Percentiles rank a stretch among this genome's conserved stretches.
Evolutionary conservation across 164 flowering plant genomes (phyloP).

Genomic region (Aristolochia contorta): DNA sequence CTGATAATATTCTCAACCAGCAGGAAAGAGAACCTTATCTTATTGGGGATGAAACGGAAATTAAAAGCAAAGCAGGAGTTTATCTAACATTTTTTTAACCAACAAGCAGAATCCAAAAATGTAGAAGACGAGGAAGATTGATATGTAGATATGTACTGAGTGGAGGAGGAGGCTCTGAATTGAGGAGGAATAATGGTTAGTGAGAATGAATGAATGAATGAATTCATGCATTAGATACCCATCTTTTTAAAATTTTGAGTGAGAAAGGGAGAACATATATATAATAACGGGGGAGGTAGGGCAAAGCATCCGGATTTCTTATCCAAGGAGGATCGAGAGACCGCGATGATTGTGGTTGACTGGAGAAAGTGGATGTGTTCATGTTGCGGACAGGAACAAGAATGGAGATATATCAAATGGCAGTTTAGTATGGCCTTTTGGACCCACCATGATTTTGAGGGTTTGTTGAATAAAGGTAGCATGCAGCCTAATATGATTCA

Average conservation of each 20-base stretch:
- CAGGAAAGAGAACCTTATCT: too few species aligned
- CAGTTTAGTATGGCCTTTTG: neutral
- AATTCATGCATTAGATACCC: neutral
- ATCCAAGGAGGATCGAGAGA: neutral
- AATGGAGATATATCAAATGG: neutral
- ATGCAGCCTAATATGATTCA: neutral
- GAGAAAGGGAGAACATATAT: too few species aligned
- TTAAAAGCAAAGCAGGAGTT: too few species aligned
- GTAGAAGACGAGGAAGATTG: too few species aligned
- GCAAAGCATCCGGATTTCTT: neutral
- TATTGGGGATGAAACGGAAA: too few species aligned
- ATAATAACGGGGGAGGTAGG: too few species aligned
- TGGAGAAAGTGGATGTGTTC: neutral
- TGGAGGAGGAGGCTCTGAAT: neutral
- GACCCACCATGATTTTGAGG: constrained; percentile 5
- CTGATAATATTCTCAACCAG: too few species aligned
- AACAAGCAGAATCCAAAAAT: too few species aligned
- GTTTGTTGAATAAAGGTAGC: constrained; percentile 1
- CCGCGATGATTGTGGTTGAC: neutral
- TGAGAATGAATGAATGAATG: too few species aligned
- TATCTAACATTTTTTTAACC: too few species aligned
- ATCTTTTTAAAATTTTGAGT: too few species aligned
- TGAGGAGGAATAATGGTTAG: constrained; percentile 3
- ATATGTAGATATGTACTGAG: too few species aligned
- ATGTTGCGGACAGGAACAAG: neutral